Evolutionary conservation across 2,329 filamentous ascomycete genomes (phyloP).

Genomic region (Stylonectria norvegica): DNA sequence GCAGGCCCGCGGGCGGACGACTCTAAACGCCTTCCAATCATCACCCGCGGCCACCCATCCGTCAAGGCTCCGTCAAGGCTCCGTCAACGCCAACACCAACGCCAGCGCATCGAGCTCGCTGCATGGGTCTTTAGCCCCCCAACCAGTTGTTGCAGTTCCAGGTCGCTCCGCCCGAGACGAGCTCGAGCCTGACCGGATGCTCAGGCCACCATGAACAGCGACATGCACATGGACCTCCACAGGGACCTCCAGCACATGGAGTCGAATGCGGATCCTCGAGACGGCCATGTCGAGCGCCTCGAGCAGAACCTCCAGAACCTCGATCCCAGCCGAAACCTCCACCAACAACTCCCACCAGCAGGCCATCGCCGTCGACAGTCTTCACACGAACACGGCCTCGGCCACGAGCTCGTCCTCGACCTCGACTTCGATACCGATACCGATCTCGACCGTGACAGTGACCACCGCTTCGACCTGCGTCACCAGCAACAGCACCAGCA

Average conservation of each 20-base stretch:
- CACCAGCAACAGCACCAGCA: background rate
- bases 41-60: background rate
- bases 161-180: slow-evolving; percentile 40
- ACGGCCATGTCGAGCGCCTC: slow-evolving; percentile 3
- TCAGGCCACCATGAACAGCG: slow-evolving; percentile 47
- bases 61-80: slow-evolving; percentile 10
- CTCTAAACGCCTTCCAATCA: slow-evolving; percentile 2
- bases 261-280: slow-evolving; percentile 3
- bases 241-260: slow-evolving; percentile 23
- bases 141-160: no score
- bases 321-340: background rate
- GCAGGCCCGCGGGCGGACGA: background rate
- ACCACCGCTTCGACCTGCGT: background rate
- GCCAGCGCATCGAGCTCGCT: slow-evolving; percentile 48
- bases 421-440: background rate
- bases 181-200: slow-evolving; percentile 43
- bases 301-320: background rate
- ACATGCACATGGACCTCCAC: slow-evolving; percentile 33
- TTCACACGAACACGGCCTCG: background rate
- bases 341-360: background rate
- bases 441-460: background rate
- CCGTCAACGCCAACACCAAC: slow-evolving; percentile 21
- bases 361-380: slow-evolving; percentile 1
- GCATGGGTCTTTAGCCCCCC: slow-evolving; percentile 42
- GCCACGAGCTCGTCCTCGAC: background rate